Conservation (phyloP, 192 early-diverging fungal species). For the Linnemannia hyalina region DNA sequence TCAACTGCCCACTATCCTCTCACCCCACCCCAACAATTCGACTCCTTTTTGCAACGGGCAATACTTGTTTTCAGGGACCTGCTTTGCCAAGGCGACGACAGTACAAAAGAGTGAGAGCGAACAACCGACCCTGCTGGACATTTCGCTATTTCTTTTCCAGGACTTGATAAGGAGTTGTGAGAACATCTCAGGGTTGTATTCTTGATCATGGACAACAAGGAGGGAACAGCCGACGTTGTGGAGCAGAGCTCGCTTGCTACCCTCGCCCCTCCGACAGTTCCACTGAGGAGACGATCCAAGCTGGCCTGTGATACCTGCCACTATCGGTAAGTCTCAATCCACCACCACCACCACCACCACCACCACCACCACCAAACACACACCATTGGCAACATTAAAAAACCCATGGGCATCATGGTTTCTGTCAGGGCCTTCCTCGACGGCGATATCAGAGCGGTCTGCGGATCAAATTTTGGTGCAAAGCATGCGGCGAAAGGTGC, state of each 20-base stretch:
- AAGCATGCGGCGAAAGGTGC: neutral
- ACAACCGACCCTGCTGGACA: neutral
- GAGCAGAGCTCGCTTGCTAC: slow-evolving; percentile 20
- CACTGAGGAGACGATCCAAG: slow-evolving; percentile 45
- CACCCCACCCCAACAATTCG: neutral
- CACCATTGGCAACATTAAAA: neutral
- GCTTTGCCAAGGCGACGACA: slow-evolving; percentile 16
- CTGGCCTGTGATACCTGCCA: slow-evolving; percentile 54
- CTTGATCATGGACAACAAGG: slow-evolving; percentile 35
- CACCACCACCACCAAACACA: too few relatives aligned
- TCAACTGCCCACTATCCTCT: neutral
- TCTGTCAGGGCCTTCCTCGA: neutral
- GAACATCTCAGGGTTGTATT: neutral
- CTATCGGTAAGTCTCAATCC: slow-evolving; percentile 33
- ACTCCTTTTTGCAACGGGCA: neutral
- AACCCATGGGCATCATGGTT: neutral
- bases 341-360: too few relatives aligned
- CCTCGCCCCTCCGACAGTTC: slow-evolving; percentile 23
- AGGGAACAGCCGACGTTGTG: slow-evolving; percentile 16
- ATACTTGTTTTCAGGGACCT: neutral
- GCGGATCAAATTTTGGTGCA: neutral
- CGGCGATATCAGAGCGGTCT: neutral
- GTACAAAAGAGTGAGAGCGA: neutral
- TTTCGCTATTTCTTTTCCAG: neutral
- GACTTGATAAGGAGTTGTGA: neutral